Percentiles rank a stretch among this genome's conserved stretches.
phyloP scores from a whole-genome alignment of 345 rosid genomes.

The Acer saccharum region DNA sequence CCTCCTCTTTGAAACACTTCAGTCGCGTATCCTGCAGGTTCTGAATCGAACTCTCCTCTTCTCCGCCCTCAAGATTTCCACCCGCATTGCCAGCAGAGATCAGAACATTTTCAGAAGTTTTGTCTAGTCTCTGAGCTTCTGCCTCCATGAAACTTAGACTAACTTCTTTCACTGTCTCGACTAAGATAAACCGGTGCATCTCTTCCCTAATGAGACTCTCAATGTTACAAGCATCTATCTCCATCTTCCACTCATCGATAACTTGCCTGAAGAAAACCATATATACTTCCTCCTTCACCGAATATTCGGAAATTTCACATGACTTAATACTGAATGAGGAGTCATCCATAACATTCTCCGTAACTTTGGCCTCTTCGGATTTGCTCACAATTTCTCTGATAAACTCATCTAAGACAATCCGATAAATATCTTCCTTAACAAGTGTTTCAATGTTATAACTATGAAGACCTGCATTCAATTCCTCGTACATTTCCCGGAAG shows the following conservation, averaged over 20 bases:
- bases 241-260: slow-evolving; percentile 22
- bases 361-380: slow-evolving; percentile 15
- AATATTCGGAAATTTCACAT: slow-evolving; percentile 26
- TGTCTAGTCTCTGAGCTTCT: slow-evolving; percentile 4
- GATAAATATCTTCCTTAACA: slow-evolving; percentile 38
- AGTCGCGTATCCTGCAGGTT: no score
- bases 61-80: slow-evolving; percentile 10
- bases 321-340: neutral
- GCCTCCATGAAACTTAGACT: neutral
- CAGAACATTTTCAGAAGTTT: neutral
- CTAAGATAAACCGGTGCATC: slow-evolving; percentile 18
- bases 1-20: no score
- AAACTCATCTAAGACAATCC: slow-evolving; percentile 35
- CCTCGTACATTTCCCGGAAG: slow-evolving; percentile 23
- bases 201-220: slow-evolving; percentile 34
- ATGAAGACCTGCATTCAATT: slow-evolving; percentile 32
- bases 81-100: neutral
- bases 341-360: neutral
- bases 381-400: slow-evolving; percentile 23
- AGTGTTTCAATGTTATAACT: slow-evolving; percentile 10
- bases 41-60: slow-evolving; percentile 14
- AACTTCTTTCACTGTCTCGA: slow-evolving; percentile 29
- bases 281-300: slow-evolving; percentile 34
- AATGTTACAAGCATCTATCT: slow-evolving; percentile 18
- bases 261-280: slow-evolving; percentile 29